These are phyloP conservation scores for Pseudocercospora fuligena DNA, from an alignment of 2,329 filamentous ascomycete species.

Conservation along the genomic window DNA sequence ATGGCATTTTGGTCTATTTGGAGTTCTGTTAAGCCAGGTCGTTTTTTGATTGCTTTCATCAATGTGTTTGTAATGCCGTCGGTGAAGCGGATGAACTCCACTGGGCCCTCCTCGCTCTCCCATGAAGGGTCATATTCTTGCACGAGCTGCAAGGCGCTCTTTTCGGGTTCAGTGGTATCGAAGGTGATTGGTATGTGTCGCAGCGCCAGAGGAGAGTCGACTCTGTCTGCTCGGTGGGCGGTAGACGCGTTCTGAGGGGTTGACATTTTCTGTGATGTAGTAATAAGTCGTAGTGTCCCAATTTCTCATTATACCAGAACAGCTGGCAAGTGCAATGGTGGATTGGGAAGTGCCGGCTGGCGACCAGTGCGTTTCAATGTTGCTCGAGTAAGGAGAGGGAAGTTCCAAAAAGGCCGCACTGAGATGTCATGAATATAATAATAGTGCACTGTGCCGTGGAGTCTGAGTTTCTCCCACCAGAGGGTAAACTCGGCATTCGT, in stretches of 20 bases:
- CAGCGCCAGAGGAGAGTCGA: conserved; percentile 41
- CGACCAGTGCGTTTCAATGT: background rate
- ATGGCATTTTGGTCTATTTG: conserved; percentile 84
- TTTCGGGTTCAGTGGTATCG: conserved; percentile 74
- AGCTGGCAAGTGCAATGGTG: background rate
- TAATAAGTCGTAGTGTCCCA: conserved; percentile 7
- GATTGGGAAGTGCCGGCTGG: conserved; percentile 3
- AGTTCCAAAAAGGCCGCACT: background rate
- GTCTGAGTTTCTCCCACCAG: background rate
- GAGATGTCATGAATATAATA: background rate
- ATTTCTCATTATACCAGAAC: conserved; percentile 23
- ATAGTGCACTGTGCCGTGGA: background rate
- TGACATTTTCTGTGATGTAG: conserved; percentile 29
- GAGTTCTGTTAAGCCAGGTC: conserved; percentile 71
- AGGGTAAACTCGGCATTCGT: conserved; percentile 1
- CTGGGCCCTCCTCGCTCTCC: conserved; percentile 71
- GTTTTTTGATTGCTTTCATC: conserved; percentile 74
- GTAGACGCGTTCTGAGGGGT: conserved; percentile 29
- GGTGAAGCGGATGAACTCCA: conserved; percentile 90
- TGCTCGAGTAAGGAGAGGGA: background rate
- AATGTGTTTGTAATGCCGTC: conserved; percentile 98
- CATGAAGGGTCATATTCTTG: conserved; percentile 82
- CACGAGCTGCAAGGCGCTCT: conserved; percentile 79
- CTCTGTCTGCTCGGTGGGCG: conserved; percentile 31
- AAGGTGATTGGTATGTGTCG: conserved; percentile 75